Evolutionary conservation across 345 rosid genomes (phyloP).

Genomic region (Erodium maritimum): DNA sequence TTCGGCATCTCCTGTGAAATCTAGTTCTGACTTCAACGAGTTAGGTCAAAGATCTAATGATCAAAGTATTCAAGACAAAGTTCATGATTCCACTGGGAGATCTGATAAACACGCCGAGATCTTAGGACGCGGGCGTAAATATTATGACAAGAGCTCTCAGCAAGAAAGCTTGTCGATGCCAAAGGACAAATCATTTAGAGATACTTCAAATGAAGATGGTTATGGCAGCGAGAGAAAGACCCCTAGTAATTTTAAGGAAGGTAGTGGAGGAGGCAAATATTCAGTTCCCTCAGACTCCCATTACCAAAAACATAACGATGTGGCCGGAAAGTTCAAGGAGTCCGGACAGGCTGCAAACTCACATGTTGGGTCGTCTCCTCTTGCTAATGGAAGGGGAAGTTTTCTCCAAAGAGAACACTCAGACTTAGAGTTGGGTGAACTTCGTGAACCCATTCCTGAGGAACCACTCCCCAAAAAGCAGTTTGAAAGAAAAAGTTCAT

Average conservation of each 20-base stretch:
- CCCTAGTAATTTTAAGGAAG: slow-evolving; percentile 47
- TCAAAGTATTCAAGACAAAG: slow-evolving; percentile 21
- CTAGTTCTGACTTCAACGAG: slow-evolving; percentile 31
- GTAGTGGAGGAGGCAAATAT: slow-evolving; percentile 38
- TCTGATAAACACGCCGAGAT: slow-evolving; percentile 31
- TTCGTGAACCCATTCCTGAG: slow-evolving; percentile 54
- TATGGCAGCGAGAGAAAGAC: slow-evolving; percentile 33
- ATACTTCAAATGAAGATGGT: slow-evolving; percentile 39
- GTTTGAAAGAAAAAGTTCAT: slow-evolving; percentile 50
- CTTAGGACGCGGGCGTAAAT: slow-evolving; percentile 32
- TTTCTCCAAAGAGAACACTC: slow-evolving; percentile 64
- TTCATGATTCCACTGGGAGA: slow-evolving; percentile 33
- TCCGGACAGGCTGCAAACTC: slow-evolving; percentile 30
- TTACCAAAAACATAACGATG: slow-evolving; percentile 36
- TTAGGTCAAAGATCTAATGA: slow-evolving; percentile 29
- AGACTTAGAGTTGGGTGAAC: slow-evolving; percentile 90
- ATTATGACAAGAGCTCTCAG: slow-evolving; percentile 27
- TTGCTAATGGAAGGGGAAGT: slow-evolving; percentile 34
- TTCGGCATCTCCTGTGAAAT: slow-evolving; percentile 33
- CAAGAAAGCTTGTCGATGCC: too few species aligned
- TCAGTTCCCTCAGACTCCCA: slow-evolving; percentile 33
- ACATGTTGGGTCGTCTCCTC: slow-evolving; percentile 25
- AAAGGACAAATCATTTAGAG: too few species aligned
- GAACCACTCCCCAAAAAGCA: slow-evolving; percentile 41
- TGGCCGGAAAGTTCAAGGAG: slow-evolving; percentile 41